Evolutionary conservation across 352 stramenopile genomes (phyloP).

Genomic region (Pythium rhizo-oryzae): DNA sequence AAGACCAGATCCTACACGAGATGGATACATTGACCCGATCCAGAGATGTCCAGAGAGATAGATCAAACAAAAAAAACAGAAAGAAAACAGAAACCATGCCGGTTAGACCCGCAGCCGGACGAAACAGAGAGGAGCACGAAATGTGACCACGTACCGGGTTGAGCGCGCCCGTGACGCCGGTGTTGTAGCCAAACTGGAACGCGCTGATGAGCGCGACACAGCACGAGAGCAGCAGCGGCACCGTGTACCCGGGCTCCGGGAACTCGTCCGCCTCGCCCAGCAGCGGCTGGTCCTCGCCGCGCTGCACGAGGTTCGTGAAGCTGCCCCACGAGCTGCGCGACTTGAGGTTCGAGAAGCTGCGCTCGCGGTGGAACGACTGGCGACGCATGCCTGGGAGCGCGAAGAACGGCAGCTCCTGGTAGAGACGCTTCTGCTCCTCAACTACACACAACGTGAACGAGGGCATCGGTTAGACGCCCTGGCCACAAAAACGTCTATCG

Average conservation of each 20-base stretch:
- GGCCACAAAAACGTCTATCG: background rate
- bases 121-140: conserved; percentile 7
- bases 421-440: conserved; percentile 49
- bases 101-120: conserved; percentile 6
- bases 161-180: conserved; percentile 42
- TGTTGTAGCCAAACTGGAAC: conserved; percentile 55
- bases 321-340: conserved; percentile 47
- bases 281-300: conserved; percentile 74
- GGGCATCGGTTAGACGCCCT: conserved; percentile 11
- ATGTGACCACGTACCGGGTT: conserved; percentile 30
- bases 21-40: conserved; percentile 21
- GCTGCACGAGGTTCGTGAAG: conserved; percentile 44
- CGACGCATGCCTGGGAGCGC: conserved; percentile 47
- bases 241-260: conserved; percentile 44
- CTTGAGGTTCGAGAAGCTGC: conserved; percentile 53
- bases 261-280: conserved; percentile 36
- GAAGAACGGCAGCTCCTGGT: conserved; percentile 52
- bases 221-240: conserved; percentile 46
- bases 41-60: conserved; percentile 7
- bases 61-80: background rate
- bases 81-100: conserved; percentile 1
- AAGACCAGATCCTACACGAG: conserved; percentile 40
- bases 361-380: conserved; percentile 48
- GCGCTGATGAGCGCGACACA: conserved; percentile 44
- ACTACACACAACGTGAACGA: conserved; percentile 25